Evolutionary conservation across 225 moss, liverwort and hornwort species (phyloP), one percentile per base, ranked within the genome.

Genomic region (Bryum argenteum): DNA sequence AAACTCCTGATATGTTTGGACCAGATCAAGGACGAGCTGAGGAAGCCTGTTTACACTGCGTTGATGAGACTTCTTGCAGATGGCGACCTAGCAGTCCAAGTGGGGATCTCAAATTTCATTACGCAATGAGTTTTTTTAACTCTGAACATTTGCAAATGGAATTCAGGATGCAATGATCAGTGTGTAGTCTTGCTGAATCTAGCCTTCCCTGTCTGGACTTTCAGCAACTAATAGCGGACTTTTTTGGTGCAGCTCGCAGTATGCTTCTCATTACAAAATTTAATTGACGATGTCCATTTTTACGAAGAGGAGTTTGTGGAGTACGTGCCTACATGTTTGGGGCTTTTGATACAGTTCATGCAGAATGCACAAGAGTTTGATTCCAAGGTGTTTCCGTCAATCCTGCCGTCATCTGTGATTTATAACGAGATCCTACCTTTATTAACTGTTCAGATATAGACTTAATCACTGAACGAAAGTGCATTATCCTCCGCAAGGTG

Each of bases 301-400:
- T 98, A 98, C 59, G 98, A 94, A 75, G 98, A 98, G 55, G 92
- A 92, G 67, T 98, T 98, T 72, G 94, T 98, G 21, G 98, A 98
- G 80, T 94, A 91, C 69, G 98, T 94, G 60, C 98, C 98, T n/a
- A 65, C 85, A 13, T 98, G 98, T 81, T 82, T 98, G 83, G 88
- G 83, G 74, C 94, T 92, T 61, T 71, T 94, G 78, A 92, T 98
- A 61, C 84, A 98, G 77, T 92, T 98, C 71, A 98, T 98, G 98
- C 79, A 85, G 71, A 91, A 58, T 70, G 94, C 94, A 54, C 87
- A 98, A 78, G 98, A 98, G 81, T 94, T 98, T 75, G 98, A 98
- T 75, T 98, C 98, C 23, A 98, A 97, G 90, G 97, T 97, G 65
- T 75, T 15, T 44, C 59, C 28, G 10, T 69, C 50, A 67, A 67